phyloP scores from a whole-genome alignment of 176 grass and related monocot species.

The Luzula sylvatica region DNA sequence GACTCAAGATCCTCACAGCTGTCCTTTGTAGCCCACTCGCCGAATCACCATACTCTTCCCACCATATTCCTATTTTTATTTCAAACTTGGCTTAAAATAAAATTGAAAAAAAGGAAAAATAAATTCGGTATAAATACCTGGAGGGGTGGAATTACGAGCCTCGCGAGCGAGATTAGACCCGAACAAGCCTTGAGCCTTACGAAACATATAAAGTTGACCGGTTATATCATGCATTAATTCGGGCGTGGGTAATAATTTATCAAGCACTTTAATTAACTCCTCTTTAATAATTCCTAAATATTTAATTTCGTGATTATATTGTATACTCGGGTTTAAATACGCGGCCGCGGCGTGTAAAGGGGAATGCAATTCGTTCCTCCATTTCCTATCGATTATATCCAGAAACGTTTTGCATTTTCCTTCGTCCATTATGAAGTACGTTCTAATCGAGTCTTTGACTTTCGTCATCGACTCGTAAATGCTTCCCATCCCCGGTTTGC shows the following conservation, averaged over 20 bases:
- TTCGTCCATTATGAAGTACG: constrained; percentile 99
- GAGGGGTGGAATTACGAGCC: constrained; percentile 66
- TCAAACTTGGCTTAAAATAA: constrained; percentile 8
- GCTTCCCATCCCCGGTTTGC: constrained; percentile 67
- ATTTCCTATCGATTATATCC: constrained; percentile 85
- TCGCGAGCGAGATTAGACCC: constrained; percentile 87
- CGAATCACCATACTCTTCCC: constrained; percentile 92
- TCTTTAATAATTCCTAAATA: constrained; percentile 60
- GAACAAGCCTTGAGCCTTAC: constrained; percentile 83
- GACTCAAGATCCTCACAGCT: constrained; percentile 81
- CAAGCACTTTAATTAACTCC: constrained; percentile 64
- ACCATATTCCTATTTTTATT: constrained; percentile 64
- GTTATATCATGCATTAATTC: constrained; percentile 85
- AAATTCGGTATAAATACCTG: constrained; percentile 26
- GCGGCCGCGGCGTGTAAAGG: constrained; percentile 78
- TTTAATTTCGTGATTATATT: constrained; percentile 71
- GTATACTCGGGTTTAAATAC: constrained; percentile 86
- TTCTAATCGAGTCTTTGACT: constrained; percentile 84
- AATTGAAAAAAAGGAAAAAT: neutral
- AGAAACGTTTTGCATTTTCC: constrained; percentile 83
- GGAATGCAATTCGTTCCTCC: constrained; percentile 70
- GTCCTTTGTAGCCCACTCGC: constrained; percentile 55
- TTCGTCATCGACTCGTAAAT: constrained; percentile 99
- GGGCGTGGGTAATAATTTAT: constrained; percentile 66
- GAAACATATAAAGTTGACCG: constrained; percentile 52